phyloP scores from a whole-genome alignment of 306 rosid species.

The Cucurbita argyrosperma region DNA sequence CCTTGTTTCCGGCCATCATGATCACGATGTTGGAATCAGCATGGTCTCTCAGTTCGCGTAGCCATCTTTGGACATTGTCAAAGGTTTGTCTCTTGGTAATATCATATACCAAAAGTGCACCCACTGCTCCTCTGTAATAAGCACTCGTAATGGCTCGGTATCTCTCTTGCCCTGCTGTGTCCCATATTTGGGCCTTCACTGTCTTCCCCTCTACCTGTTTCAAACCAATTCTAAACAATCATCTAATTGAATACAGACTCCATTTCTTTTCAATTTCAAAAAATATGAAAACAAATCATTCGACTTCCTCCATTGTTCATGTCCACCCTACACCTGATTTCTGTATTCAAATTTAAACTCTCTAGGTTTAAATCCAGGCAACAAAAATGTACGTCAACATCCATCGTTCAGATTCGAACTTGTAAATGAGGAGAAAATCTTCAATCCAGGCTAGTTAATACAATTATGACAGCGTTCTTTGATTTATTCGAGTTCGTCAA shows the following conservation, averaged over 20 bases:
- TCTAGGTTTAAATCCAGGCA: neutral
- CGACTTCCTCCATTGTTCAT: too few relatives aligned
- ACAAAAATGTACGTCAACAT: neutral
- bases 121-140: conserved; percentile 64
- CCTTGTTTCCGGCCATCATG: conserved; percentile 56
- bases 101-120: conserved; percentile 58
- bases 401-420: neutral
- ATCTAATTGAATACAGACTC: neutral
- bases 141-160: conserved; percentile 67
- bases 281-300: too few relatives aligned
- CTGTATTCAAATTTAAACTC: neutral
- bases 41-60: conserved; percentile 60
- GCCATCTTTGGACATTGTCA: conserved; percentile 60
- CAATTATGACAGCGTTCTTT: neutral
- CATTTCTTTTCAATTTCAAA: too few relatives aligned
- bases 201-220: conserved; percentile 63
- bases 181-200: conserved; percentile 79
- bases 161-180: conserved; percentile 73
- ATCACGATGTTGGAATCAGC: conserved; percentile 69
- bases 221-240: neutral
- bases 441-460: neutral
- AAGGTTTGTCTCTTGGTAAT: conserved; percentile 63
- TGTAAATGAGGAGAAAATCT: neutral
- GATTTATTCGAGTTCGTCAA: neutral
- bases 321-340: too few relatives aligned